Evolutionary conservation across 257 asterid genomes (phyloP).

Genomic region (Fraxinus americana): DNA sequence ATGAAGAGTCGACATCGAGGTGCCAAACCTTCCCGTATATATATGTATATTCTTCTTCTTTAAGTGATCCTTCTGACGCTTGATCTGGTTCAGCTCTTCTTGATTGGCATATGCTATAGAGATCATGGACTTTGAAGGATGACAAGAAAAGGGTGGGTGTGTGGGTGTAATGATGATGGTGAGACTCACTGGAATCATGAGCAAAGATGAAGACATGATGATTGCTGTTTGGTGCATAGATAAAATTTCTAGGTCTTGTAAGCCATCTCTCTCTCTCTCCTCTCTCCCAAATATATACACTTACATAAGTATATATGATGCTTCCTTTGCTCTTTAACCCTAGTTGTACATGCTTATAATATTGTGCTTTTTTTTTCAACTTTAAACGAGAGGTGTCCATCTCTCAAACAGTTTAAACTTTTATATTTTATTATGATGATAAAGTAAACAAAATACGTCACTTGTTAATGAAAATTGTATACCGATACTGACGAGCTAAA

Average conservation of each 20-base stretch:
- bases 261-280: slow-evolving; percentile 24
- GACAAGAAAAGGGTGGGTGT: slow-evolving; percentile 17
- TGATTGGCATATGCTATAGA: neutral
- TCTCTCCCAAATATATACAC: neutral
- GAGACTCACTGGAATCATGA: slow-evolving; percentile 22
- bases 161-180: slow-evolving; percentile 29
- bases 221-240: slow-evolving; percentile 32
- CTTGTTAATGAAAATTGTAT: too few species aligned
- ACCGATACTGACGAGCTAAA: neutral
- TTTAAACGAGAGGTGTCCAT: too few species aligned
- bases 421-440: neutral
- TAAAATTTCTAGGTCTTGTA: slow-evolving; percentile 33
- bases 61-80: slow-evolving; percentile 15
- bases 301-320: slow-evolving; percentile 14
- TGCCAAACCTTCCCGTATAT: neutral
- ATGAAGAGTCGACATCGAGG: neutral
- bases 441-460: neutral
- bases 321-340: slow-evolving; percentile 29
- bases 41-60: slow-evolving; percentile 5
- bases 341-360: slow-evolving; percentile 25
- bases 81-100: slow-evolving; percentile 22
- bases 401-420: neutral
- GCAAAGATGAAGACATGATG: slow-evolving; percentile 43
- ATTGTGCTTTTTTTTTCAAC: too few species aligned
- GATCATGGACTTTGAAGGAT: slow-evolving; percentile 2